phyloP scores from a whole-genome alignment of 352 stramenopile genomes.

The Phytophthora aleatoria region DNA sequence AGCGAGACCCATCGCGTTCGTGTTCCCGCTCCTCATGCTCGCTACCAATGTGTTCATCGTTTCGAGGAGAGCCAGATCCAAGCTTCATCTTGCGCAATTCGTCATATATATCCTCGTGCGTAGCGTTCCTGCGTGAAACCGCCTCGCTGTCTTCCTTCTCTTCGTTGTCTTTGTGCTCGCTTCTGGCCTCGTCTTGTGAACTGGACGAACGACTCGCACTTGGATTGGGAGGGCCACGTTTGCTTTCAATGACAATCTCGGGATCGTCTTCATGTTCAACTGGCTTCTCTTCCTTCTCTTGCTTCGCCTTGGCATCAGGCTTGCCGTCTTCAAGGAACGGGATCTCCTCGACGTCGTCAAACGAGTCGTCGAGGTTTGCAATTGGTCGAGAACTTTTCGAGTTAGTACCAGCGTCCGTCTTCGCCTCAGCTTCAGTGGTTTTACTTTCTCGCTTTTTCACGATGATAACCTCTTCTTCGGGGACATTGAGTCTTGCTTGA shows the following conservation, averaged over 20 bases:
- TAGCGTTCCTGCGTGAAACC: constrained; percentile 28
- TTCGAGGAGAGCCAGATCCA: constrained; percentile 30
- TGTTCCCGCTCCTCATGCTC: constrained; percentile 14
- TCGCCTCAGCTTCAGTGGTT: constrained; percentile 30
- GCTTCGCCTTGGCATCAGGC: constrained; percentile 41
- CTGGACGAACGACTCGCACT: neutral
- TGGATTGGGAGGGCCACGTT: constrained; percentile 39
- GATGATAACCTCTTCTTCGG: constrained; percentile 72
- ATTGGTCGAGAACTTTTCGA: constrained; percentile 20
- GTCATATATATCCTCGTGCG: constrained; percentile 58
- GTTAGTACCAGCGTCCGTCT: constrained; percentile 13
- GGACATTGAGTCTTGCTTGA: constrained; percentile 50
- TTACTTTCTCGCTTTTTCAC: constrained; percentile 70
- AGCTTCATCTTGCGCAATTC: constrained; percentile 63
- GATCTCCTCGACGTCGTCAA: constrained; percentile 85
- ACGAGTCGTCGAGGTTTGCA: constrained; percentile 55
- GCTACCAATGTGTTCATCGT: constrained; percentile 31
- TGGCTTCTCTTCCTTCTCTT: constrained; percentile 33
- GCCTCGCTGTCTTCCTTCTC: constrained; percentile 31
- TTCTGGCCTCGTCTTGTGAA: constrained; percentile 19
- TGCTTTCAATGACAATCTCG: constrained; percentile 66
- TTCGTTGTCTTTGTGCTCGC: constrained; percentile 31
- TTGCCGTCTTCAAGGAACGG: constrained; percentile 71
- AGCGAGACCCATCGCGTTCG: constrained; percentile 19
- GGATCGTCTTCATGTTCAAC: constrained; percentile 50